phyloP scores from a whole-genome alignment of 2,329 filamentous ascomycete genomes.

The Sclerotiophoma versabilis region DNA sequence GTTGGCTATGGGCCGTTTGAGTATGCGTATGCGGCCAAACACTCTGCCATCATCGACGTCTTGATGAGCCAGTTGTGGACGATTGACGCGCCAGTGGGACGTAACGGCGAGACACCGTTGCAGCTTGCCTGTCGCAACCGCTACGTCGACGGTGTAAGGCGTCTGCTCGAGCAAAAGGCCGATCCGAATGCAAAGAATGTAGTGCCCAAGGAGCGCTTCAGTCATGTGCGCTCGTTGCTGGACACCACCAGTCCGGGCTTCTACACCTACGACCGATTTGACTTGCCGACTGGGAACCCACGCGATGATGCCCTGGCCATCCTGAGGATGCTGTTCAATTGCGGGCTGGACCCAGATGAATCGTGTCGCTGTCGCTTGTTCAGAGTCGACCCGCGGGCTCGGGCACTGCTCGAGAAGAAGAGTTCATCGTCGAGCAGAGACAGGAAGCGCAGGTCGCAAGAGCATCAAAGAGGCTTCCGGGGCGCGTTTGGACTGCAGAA shows the following conservation, averaged over 20 bases:
- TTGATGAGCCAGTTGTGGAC: slow-evolving; percentile 10
- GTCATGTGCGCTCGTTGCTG: slow-evolving; percentile 6
- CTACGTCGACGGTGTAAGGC: slow-evolving; percentile 17
- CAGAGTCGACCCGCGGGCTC: slow-evolving; percentile 5
- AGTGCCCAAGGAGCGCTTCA: slow-evolving; percentile 15
- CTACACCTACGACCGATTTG: slow-evolving; percentile 15
- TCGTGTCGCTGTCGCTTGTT: slow-evolving; percentile 15
- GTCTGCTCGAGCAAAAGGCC: slow-evolving; percentile 16
- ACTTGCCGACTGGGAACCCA: slow-evolving; percentile 14
- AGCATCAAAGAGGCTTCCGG: slow-evolving; percentile 10
- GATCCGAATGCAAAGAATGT: slow-evolving; percentile 13
- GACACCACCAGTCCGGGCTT: slow-evolving; percentile 14
- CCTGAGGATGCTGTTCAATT: slow-evolving; percentile 16
- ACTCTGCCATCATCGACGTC: slow-evolving; percentile 13
- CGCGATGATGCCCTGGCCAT: slow-evolving; percentile 15
- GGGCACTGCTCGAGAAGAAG: slow-evolving; percentile 16
- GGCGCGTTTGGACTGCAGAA: slow-evolving; percentile 12
- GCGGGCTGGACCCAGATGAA: slow-evolving; percentile 15
- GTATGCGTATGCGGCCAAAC: slow-evolving; percentile 13
- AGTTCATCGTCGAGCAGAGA: neutral
- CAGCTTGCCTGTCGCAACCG: slow-evolving; percentile 17
- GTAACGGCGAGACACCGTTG: slow-evolving; percentile 15
- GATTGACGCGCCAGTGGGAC: slow-evolving; percentile 12
- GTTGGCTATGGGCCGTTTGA: slow-evolving; percentile 13
- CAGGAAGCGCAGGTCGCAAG: slow-evolving; percentile 7